Percentiles rank a stretch among this genome's conserved stretches.
Evolutionary conservation across 306 rosid species (phyloP).

Genomic region (Cicer chorassanicum): DNA sequence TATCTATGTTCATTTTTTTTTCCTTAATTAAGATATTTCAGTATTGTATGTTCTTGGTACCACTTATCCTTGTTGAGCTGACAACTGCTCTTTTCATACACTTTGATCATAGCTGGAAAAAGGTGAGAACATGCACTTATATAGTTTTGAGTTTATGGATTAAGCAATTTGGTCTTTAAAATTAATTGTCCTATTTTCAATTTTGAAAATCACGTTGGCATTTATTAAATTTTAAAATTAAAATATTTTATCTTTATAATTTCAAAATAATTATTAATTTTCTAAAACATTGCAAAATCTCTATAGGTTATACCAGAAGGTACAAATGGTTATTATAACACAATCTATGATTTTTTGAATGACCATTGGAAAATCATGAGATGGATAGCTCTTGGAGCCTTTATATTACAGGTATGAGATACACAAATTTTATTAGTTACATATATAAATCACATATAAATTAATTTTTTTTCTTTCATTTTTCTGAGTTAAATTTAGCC

Average conservation of each 20-base stretch:
- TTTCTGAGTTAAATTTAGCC: too few species aligned
- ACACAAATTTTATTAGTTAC: not conserved
- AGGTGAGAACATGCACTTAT: constrained; percentile 21
- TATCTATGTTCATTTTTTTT: not conserved
- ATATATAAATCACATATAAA: too few species aligned
- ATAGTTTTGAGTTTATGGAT: not conserved
- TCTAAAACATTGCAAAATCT: not conserved
- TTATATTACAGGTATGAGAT: constrained; percentile 37
- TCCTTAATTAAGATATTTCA: constrained; percentile 35
- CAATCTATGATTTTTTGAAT: constrained; percentile 32
- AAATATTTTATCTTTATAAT: not conserved
- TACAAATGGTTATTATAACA: constrained; percentile 14
- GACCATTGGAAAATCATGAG: constrained; percentile 33
- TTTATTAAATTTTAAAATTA: not conserved
- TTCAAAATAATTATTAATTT: not conserved
- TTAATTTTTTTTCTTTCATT: too few species aligned
- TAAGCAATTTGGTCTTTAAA: not conserved
- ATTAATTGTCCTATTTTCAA: not conserved
- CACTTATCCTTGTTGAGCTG: constrained; percentile 29
- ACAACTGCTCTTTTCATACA: constrained; percentile 32
- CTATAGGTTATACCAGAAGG: constrained; percentile 34
- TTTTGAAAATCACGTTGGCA: not conserved
- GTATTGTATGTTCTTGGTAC: constrained; percentile 38
- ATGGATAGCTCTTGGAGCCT: constrained; percentile 40
- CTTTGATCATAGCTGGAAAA: constrained; percentile 37